Evolutionary conservation across 2,329 filamentous ascomycete species (phyloP), one percentile per base, ranked within the genome.

Genomic region (Paracamarosporium sp.): DNA sequence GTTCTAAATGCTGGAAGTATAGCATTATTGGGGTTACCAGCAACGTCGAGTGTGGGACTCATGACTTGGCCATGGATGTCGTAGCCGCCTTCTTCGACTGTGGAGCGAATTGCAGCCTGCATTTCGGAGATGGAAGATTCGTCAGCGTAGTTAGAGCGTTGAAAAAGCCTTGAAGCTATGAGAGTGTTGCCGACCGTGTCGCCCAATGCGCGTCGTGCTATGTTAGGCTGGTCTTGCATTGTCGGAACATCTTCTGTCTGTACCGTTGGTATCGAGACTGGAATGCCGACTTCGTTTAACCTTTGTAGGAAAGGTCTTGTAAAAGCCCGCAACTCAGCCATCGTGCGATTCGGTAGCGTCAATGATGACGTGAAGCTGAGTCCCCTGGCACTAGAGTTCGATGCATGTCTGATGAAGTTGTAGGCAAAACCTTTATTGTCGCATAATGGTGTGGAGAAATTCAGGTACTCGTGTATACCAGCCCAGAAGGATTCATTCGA

Each of bases 21-120:
- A 20, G 66, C 64, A 45, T 71, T 72, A 22, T 57, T 17, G 1
- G 65, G 57, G 36, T 60, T 36, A 6, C 60, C 61, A 1, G 59
- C 30, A 12, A 57, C 44, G 1, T 53, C 30, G 27, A 55, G 36
- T 0, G 55, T 58, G 2, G 69, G 69, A 2, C 54, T 36, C 62
- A 67, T 64, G 48, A 66, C 64, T 43, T 69, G 66, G 50, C 68
- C 68, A 55, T 71, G 68, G 57, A 70, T 65, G 15, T 64, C 67
- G 48, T 69, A 64, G 27, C 59, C 56, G 22, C 66, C 66, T 28
- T 56, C 40, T 51, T 66, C 61, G 17, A 71, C 62, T 36, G 67
- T 56, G 44, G 54, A 25, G 15, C 69, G 65, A 55, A 71, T 64
- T 13, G 60, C 62, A 41, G 25, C 11, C 28, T 55, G 48, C 24